A percentile compares a stretch with the other conserved stretches of the same genome.
These are phyloP conservation scores for Mariannaea elegans DNA, from an alignment of 2,329 filamentous ascomycete species.

Conservation along the genomic window DNA sequence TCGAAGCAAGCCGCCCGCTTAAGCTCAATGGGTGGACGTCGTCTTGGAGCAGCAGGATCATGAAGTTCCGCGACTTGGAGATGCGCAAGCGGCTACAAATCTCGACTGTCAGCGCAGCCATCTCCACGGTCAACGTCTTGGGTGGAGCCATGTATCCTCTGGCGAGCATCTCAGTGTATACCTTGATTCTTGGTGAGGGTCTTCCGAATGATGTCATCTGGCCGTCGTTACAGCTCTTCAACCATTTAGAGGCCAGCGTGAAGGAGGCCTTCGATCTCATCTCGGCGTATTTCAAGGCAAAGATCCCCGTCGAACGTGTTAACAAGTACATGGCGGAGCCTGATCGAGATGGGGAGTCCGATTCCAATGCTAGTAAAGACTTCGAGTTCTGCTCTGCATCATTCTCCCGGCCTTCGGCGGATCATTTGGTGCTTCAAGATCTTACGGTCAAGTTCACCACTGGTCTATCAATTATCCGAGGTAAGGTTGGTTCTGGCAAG, in stretches of 20 bases:
- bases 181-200: constrained; percentile 71
- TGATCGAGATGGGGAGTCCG: constrained; percentile 68
- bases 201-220: constrained; percentile 86
- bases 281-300: constrained; percentile 80
- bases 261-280: constrained; percentile 80
- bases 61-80: constrained; percentile 47
- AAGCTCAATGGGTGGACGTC: constrained; percentile 53
- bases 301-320: constrained; percentile 83
- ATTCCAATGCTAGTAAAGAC: constrained; percentile 45
- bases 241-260: constrained; percentile 76
- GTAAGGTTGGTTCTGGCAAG: constrained; percentile 69
- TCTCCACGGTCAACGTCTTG: constrained; percentile 75
- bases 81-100: constrained; percentile 50
- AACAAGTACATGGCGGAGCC: constrained; percentile 89
- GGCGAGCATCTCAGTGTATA: constrained; percentile 83
- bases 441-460: constrained; percentile 56
- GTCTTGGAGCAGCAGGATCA: constrained; percentile 48
- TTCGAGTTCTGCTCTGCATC: constrained; percentile 70
- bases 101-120: constrained; percentile 52
- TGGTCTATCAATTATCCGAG: constrained; percentile 65
- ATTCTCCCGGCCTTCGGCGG: constrained; percentile 81
- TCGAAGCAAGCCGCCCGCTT: constrained; percentile 81
- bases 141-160: constrained; percentile 81
- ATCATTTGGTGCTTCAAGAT: constrained; percentile 58
- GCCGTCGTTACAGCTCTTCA: constrained; percentile 83